Evolutionary conservation across 2,329 filamentous ascomycete genomes (phyloP), one percentile per base, ranked within the genome.

Genomic region (Erysiphe neolycopersici): DNA sequence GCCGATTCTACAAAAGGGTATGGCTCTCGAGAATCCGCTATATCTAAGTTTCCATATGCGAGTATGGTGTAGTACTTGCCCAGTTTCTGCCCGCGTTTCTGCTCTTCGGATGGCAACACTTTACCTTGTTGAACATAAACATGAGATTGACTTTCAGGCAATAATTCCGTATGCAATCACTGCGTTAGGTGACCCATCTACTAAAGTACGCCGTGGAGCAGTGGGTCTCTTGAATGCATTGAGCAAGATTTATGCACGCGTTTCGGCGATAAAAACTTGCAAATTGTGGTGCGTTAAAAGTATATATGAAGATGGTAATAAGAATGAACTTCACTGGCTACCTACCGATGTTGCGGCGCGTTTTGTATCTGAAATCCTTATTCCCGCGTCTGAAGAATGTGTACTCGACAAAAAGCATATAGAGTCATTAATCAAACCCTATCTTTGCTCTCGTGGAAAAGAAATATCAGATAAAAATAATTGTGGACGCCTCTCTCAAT

Each of bases 351-450:
- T 76, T 44, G 62, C 63, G 2, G 62, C 67, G 38, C 74, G 71
- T 46, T 59, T 91, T 17, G 54, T 89, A 0, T 66, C 71, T 17
- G 64, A 71, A 17, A 65, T 79, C 33, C 60, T 94, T n/a, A 58
- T 82, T 17, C 81, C 81, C 0, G 71, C 69, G 1, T 61, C 93
- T 10, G 85, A 94, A 59, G 89, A 94, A 59, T 91, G 78, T 53
- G 67, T 87, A 3, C 70, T 94, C 50, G 84, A 95, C 54, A 63
- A 72, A 4, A 70, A 68, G 26, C 76, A 89, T 47, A 66, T 93
- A 38, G 62, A 68, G 22, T 69, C 70, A 17, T 67, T 76, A 2
- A 57, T 93, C 5, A 66, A 70, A 47, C 66, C 64, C 30, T 60
- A 67, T 0, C 56, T 89, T 11, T 72, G 76, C 50, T 69, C 70